Evolutionary conservation across 805 yeast genomes (phyloP), one percentile per base, ranked within the genome.

Genomic region (Tetrapisispora namnaoensis): DNA sequence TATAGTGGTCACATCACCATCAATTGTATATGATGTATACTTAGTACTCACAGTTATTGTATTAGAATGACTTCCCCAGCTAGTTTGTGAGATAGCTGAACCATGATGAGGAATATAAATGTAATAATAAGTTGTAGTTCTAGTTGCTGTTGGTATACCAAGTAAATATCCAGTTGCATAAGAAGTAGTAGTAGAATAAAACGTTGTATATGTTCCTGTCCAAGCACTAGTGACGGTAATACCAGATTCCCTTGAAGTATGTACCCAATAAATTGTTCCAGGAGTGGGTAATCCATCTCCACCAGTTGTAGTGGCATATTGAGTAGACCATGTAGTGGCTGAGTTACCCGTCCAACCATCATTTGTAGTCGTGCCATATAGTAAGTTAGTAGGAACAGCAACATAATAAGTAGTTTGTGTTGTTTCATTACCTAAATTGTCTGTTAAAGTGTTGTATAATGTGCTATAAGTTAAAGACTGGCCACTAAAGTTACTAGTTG

Each of bases 401-500:
- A 36, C 38, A 10, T n/a, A 36, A 9, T n/a, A 36, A 4, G 21
- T 36, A 9, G 21, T 17, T 36, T 36, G 21, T 3, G 38, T 36
- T 7, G 21, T 24, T 24, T 24, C 28, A 34, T 42, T 38, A 16
- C 52, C 53, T 27, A 50, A 48, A 10, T 16, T 18, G 22, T 51
- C 53, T 9, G 55, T 54, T 24, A 20, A 41, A 0, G 53, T 50
- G 6, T 42, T 13, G 14, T 34, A 13, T 16, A n/a, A 18, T 6
- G 57, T 52, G 4, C 49, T 37, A 27, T 38, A 40, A 6, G 54
- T 51, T 14, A 39, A 38, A 3, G 52, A 42, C 4, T 11, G 22
- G 4, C 28, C 28, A 24, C 28, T 24, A 20, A n/a, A 36, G 11
- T 13, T 16, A 36, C 21, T 16, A 16, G 38, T 36, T n/a, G 21